Percentiles rank a stretch among this genome's conserved stretches.
Conservation (phyloP, 1,139 yeast genomes). For the Sugiyamaella castrensis region DNA sequence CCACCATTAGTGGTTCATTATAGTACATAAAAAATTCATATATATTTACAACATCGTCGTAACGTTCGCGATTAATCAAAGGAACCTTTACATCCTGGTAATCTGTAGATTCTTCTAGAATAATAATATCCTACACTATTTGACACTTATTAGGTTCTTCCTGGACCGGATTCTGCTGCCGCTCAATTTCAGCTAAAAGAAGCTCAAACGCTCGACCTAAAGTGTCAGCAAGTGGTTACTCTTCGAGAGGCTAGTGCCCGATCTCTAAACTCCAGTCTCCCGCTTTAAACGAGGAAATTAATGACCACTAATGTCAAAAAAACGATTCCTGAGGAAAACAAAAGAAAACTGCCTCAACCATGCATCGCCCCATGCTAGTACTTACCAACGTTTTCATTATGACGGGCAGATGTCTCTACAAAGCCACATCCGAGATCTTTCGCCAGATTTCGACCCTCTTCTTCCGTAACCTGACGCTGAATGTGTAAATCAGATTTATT, state of each 20-base stretch:
- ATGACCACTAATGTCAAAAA: background rate
- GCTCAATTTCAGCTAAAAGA: slow-evolving; percentile 68
- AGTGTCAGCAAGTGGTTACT: background rate
- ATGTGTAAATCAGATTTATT: slow-evolving; percentile 62
- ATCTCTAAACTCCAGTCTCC: too few species aligned
- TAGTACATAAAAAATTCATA: background rate
- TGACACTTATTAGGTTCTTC: slow-evolving; percentile 14
- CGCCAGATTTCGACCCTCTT: slow-evolving; percentile 67
- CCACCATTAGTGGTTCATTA: too few species aligned
- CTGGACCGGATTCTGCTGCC: slow-evolving; percentile 22
- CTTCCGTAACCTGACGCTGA: slow-evolving; percentile 52
- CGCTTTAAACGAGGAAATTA: background rate
- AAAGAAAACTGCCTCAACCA: too few species aligned
- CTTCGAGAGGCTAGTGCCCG: background rate
- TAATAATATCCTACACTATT: slow-evolving; percentile 1
- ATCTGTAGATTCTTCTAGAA: background rate
- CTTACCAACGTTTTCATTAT: slow-evolving; percentile 59
- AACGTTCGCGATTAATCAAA: background rate
- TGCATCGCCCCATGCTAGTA: background rate
- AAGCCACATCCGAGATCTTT: slow-evolving; percentile 59
- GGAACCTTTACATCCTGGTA: too few species aligned
- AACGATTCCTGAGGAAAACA: background rate
- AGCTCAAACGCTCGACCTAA: slow-evolving; percentile 52
- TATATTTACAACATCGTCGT: background rate
- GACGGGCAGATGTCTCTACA: slow-evolving; percentile 77